Conservation (phyloP, 2,329 filamentous ascomycete genomes). For the Diaporthe sp. region DNA sequence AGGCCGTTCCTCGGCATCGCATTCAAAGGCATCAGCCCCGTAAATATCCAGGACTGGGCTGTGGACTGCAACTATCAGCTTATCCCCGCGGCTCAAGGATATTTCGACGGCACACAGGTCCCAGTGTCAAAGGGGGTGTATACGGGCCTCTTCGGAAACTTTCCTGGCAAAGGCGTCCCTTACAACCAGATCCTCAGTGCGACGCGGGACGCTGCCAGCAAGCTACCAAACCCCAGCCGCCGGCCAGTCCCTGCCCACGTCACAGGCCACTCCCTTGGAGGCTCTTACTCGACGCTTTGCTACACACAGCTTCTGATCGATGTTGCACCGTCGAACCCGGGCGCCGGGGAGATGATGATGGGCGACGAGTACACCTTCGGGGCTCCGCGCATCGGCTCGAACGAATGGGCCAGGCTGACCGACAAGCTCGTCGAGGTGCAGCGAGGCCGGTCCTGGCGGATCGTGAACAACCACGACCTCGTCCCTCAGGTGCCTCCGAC, state of each 20-base stretch:
- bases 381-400: slow-evolving; percentile 3
- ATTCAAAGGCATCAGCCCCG: not conserved
- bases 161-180: not conserved
- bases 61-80: slow-evolving; percentile 10
- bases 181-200: not conserved
- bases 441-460: not conserved
- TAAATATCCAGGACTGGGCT: not conserved
- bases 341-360: not conserved
- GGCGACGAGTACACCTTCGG: slow-evolving; percentile 7
- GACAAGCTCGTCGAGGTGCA: not conserved
- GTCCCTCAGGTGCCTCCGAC: slow-evolving; percentile 1
- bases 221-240: not conserved
- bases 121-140: not conserved
- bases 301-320: slow-evolving; percentile 4
- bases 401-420: not conserved
- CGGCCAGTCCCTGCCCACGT: not conserved
- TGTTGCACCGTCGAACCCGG: not conserved
- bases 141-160: not conserved
- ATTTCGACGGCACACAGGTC: not conserved
- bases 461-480: slow-evolving; percentile 14
- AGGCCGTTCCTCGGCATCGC: slow-evolving; percentile 1
- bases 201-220: not conserved
- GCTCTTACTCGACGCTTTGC: slow-evolving; percentile 6
- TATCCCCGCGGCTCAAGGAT: not conserved
- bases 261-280: slow-evolving; percentile 9